Base-by-base conservation (phyloP, 73 alveolate species). In the Paramecium biaurelia region DNA sequence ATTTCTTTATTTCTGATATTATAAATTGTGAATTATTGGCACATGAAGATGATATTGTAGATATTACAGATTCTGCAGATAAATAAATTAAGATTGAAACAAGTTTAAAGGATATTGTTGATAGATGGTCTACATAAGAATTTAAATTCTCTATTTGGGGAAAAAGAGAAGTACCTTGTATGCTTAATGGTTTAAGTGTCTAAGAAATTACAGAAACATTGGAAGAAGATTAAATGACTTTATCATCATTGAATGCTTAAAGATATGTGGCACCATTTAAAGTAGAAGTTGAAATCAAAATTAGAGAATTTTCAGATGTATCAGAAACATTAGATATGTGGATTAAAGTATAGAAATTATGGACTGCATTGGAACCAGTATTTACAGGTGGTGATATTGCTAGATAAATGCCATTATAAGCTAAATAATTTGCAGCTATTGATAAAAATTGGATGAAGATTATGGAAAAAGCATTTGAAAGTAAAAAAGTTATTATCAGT, bases 381-480 rank as follows among this genome's bases (percentile, higher is more conserved):
- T 99, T 99, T 97, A 98, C 99, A 86, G 99, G 99, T 10, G 99
- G 99, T 67, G 99, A 99, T 96, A 99, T 99, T 92, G 99, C 99
- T 88, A 98, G 98, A 95, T 98, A 99, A 94, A 96, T 98, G 98
- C 99, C 99, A 35, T 96, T 98, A 92, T 99, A 99, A 93, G 99
- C 99, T 21, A 98, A 98, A 96, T 97, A 98, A 93, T 99, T 99
- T 98, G 98, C 95, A 93, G 97, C 97, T 88, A 96, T 99, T 59
- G 99, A 99, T 94, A 98, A 98, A 93, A 95, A 94, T 92, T 99
- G 99, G 99, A 96, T 95, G 85, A 99, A 99, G 92, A 98, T 99
- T 93, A 98, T 98, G 99, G 99, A 98, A 92, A 97, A 98, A 94
- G 99, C 99, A 8, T 98, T 97, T 56, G 99, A 99, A 93, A 96